These are phyloP conservation scores for Colletotrichum kahawae DNA, from an alignment of 2,329 filamentous ascomycete species.

Conservation along the genomic window DNA sequence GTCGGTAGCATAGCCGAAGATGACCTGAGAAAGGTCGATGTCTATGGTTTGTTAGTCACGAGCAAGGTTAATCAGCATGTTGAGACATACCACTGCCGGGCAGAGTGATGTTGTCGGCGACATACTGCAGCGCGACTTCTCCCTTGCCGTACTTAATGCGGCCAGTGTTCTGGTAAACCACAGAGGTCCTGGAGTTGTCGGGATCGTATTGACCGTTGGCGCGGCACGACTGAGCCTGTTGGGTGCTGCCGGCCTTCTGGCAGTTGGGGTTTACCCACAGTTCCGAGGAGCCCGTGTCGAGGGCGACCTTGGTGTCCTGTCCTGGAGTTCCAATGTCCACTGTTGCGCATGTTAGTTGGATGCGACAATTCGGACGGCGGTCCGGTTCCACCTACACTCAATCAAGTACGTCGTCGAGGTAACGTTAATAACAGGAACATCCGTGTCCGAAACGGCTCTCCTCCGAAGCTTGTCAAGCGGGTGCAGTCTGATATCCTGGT, in stretches of 20 bases:
- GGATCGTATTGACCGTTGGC: constrained; percentile 46
- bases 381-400: constrained; percentile 6
- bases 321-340: constrained; percentile 38
- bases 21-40: constrained; percentile 27
- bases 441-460: constrained; percentile 15
- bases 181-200: constrained; percentile 26
- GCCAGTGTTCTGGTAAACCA: constrained; percentile 16
- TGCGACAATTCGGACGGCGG: no score
- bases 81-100: constrained; percentile 27
- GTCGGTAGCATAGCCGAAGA: constrained; percentile 34
- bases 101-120: constrained; percentile 32
- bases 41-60: constrained; percentile 2
- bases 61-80: fast-evolving
- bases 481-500: constrained; percentile 19
- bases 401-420: constrained; percentile 24
- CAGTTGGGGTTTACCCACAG: constrained; percentile 62
- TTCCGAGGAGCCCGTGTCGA: constrained; percentile 59
- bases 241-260: constrained; percentile 36
- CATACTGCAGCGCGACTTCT: constrained; percentile 30
- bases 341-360: background rate
- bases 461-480: constrained; percentile 17
- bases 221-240: constrained; percentile 41
- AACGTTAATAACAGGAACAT: constrained; percentile 18
- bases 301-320: constrained; percentile 49
- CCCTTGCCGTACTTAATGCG: constrained; percentile 35